A percentile compares a stretch with the other conserved stretches of the same genome.
phyloP scores from a whole-genome alignment of 768 basidiomycete genomes.

The Termitomyces sp. region DNA sequence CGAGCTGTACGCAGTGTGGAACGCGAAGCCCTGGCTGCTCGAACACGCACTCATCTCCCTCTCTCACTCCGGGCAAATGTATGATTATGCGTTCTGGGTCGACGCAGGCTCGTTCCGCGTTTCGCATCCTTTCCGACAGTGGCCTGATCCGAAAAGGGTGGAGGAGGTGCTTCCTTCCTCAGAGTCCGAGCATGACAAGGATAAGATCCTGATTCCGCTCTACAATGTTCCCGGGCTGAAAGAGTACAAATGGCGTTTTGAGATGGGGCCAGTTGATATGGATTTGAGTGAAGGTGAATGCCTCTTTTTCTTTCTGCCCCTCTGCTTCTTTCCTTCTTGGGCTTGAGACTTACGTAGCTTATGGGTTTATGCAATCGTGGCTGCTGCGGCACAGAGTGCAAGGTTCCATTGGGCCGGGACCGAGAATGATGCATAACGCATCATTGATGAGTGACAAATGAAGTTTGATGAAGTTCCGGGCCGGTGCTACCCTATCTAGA shows the following conservation, averaged over 20 bases:
- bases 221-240: slow-evolving; percentile 24
- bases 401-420: too few relatives aligned
- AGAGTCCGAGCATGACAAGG: slow-evolving; percentile 18
- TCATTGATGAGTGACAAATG: background rate
- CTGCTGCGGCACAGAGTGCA: too few relatives aligned
- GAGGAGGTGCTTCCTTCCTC: slow-evolving; percentile 26
- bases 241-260: slow-evolving; percentile 33
- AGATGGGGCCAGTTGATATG: slow-evolving; percentile 43
- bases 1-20: slow-evolving; percentile 51
- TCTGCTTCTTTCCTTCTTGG: background rate
- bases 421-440: background rate
- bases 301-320: too few relatives aligned
- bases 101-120: slow-evolving; percentile 50
- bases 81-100: slow-evolving; percentile 53
- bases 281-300: slow-evolving; percentile 48
- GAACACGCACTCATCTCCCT: slow-evolving; percentile 28
- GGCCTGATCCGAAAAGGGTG: slow-evolving; percentile 41
- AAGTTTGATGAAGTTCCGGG: too few relatives aligned
- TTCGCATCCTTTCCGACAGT: slow-evolving; percentile 35
- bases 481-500: too few relatives aligned
- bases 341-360: background rate
- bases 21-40: slow-evolving; percentile 47
- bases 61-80: slow-evolving; percentile 21
- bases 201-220: slow-evolving; percentile 45
- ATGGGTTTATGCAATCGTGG: background rate